phyloP scores from a whole-genome alignment of 495 filamentous ascomycete species.

The Penicillium nucicola region DNA sequence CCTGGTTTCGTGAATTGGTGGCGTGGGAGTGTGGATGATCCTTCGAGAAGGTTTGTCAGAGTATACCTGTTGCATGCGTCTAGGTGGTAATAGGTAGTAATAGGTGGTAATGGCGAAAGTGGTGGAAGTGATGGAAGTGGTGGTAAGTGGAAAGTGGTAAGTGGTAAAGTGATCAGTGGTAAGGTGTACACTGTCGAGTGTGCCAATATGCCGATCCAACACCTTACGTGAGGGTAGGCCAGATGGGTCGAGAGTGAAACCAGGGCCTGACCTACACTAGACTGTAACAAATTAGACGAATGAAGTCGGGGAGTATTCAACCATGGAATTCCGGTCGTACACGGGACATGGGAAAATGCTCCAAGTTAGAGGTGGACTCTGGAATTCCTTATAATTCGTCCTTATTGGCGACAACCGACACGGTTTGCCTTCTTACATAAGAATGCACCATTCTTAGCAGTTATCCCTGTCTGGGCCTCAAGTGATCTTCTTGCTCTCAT shows the following conservation, averaged over 20 bases:
- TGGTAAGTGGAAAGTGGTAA: no score
- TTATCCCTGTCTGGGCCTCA: background rate
- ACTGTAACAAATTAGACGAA: constrained; percentile 21
- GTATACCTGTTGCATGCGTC: constrained; percentile 5
- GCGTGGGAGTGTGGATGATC: constrained; percentile 2
- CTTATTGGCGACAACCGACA: background rate
- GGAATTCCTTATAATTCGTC: no score
- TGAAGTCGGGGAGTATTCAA: constrained; percentile 4
- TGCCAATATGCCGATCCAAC: background rate
- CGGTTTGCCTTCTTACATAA: constrained; percentile 5
- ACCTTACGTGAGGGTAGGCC: constrained; percentile 5
- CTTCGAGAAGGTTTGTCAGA: background rate
- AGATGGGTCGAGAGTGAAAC: constrained; percentile 6
- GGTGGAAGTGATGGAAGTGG: no score
- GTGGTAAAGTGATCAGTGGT: no score
- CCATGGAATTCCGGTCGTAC: constrained; percentile 7
- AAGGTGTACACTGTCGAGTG: background rate
- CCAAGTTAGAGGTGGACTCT: no score
- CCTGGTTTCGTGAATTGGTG: constrained; percentile 5
- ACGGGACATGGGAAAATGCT: constrained; percentile 1
- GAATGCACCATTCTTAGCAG: constrained; percentile 8
- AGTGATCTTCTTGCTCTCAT: constrained; percentile 8
- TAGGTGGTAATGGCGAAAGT: no score
- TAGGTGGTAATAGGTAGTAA: background rate
- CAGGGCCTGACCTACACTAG: constrained; percentile 1